phyloP scores from a whole-genome alignment of 2,329 filamentous ascomycete species.

The Epichloe scottii region DNA sequence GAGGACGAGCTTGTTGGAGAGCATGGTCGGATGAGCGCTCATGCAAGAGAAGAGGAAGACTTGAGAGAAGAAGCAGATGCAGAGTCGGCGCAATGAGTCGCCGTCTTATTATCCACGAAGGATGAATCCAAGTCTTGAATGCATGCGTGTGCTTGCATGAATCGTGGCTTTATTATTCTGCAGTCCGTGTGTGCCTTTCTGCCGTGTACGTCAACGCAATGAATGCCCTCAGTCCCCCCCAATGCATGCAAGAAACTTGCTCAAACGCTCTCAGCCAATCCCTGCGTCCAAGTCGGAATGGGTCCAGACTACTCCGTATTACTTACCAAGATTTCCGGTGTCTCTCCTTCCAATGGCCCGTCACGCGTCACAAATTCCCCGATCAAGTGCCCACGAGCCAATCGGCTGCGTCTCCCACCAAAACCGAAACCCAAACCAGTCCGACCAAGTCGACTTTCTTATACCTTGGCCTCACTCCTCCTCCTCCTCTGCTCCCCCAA shows the following conservation, averaged over 20 bases:
- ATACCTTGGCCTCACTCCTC: neutral
- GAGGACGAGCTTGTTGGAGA: conserved; percentile 17
- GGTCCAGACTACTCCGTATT: too few species aligned
- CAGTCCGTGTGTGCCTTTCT: too few species aligned
- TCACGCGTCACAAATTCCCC: neutral
- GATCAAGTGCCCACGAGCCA: neutral
- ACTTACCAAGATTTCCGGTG: too few species aligned
- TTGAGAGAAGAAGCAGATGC: too few species aligned
- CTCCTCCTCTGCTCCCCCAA: conserved; percentile 30
- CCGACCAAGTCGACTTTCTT: neutral
- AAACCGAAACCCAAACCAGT: neutral
- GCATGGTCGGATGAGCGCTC: conserved; percentile 12
- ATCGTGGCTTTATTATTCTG: too few species aligned
- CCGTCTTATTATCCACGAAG: too few species aligned
- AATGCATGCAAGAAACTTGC: conserved; percentile 22
- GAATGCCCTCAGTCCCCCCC: neutral
- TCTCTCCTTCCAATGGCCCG: too few species aligned
- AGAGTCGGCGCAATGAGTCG: too few species aligned
- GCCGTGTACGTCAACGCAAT: too few species aligned
- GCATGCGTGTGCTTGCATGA: too few species aligned
- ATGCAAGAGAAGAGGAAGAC: too few species aligned
- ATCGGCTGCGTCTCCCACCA: neutral
- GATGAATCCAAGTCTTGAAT: too few species aligned
- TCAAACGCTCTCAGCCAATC: conserved; percentile 25
- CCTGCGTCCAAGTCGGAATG: neutral